Percentiles rank a stretch among this genome's conserved stretches.
These are phyloP conservation scores for Ambrosia trifida DNA, from an alignment of 129 eudicot species.

Conservation along the genomic window DNA sequence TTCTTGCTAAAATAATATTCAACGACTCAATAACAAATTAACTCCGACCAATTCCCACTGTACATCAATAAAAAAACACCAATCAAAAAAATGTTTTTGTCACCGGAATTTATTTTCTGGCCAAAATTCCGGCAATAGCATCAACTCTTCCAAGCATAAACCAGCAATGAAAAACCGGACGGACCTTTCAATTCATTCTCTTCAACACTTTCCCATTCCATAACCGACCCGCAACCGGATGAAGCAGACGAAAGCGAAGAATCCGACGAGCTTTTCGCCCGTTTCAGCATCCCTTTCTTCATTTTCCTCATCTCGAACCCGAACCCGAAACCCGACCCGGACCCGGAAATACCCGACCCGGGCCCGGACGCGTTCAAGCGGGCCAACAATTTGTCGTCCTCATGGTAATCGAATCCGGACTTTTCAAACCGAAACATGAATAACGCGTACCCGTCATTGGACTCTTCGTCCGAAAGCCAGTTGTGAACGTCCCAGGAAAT, in stretches of 20 bases:
- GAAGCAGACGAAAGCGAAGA: slow-evolving; percentile 59
- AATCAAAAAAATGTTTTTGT: neutral
- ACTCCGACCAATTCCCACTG: neutral
- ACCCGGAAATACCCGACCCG: slow-evolving; percentile 21
- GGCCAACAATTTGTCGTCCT: slow-evolving; percentile 31
- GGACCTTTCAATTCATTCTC: slow-evolving; percentile 68
- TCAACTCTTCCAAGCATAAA: slow-evolving; percentile 83
- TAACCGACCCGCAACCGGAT: slow-evolving; percentile 66
- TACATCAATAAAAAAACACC: neutral
- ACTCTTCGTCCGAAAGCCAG: slow-evolving; percentile 59
- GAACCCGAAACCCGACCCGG: slow-evolving; percentile 43
- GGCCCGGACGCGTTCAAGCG: slow-evolving; percentile 33
- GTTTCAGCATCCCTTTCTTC: slow-evolving; percentile 53
- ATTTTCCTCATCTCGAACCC: slow-evolving; percentile 56
- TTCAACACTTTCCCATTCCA: slow-evolving; percentile 88
- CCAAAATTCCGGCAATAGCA: neutral
- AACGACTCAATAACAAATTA: neutral
- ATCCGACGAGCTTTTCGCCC: slow-evolving; percentile 48
- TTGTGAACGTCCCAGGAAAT: slow-evolving; percentile 79
- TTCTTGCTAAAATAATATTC: neutral
- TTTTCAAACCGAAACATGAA: slow-evolving; percentile 64
- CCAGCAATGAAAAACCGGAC: slow-evolving; percentile 66
- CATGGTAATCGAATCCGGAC: slow-evolving; percentile 39
- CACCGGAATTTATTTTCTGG: neutral
- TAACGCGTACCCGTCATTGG: slow-evolving; percentile 58